Base-by-base conservation (phyloP, 495 filamentous ascomycete genomes). In the Trichoderma orchidacearum region DNA sequence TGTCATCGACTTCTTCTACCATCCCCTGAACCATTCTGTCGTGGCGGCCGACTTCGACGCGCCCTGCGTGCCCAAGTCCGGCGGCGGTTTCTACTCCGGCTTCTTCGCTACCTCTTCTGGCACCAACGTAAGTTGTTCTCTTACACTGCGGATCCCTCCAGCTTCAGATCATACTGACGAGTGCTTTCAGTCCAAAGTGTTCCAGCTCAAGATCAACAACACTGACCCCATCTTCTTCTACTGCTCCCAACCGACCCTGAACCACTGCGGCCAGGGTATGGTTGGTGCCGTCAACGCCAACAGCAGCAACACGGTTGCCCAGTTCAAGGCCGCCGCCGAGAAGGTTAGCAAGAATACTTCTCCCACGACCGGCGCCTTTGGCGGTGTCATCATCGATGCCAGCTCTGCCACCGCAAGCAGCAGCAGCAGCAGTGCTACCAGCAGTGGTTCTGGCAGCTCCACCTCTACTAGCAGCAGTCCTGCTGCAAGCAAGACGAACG, bases 201-300 rank as follows among this genome's bases (percentile, higher is more conserved):
- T 77, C 51, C 69, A 71, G 3, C 32, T 80, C 11, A 72, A 62
- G 4, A 63, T 80, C 36, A 79, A 78, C 53, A 64, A 73, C 56
- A 80, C 74, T 11, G 63, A 68, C 15, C 75, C 78, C 0, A 70
- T 79, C 45, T 79, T 70, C 69, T 72, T 68, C 57, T 82, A 80
- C 61, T 81, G 78, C 62, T 65, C 66, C 21, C 41, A 48, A 23
- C 3, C 41, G 8, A 62, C 67, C 25, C 58, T 58, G 32, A 65
- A 58, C 6, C 80, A 82, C 62, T 82, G 78, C 58, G 70, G 76
- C 61, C 63, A 57, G 23, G 76, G 78, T 4, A 80, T 82, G 77
- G 72, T 72, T 25, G 74, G 70, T 27, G 76, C 77, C 4, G 73
- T 80, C 45, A 80, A 81, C 58, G 32, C 21, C 32, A 38, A 35